Evolutionary conservation across 2,329 filamentous ascomycete species (phyloP), one percentile per base, ranked within the genome.

Genomic region (Penicillium hordei): DNA sequence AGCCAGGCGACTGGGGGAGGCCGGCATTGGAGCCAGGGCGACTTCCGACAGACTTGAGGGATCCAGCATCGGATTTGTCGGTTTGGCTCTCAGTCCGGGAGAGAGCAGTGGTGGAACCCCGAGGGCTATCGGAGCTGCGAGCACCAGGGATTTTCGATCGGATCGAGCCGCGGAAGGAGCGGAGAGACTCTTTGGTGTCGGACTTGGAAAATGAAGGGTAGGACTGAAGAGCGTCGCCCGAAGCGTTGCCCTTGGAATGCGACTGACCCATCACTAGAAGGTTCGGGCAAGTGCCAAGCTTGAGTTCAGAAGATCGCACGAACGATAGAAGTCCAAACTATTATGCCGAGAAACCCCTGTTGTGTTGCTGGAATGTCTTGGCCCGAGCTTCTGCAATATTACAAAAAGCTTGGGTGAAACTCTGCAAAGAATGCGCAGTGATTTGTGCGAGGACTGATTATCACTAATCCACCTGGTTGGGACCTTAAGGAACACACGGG

Each of bases 181-280:
- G 89, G 33, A 89, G 86, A 7, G 92, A 97, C 65, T 96, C 93
- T 74, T 93, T 93, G 29, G 93, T 97, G 72, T 97, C 93, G 56
- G 92, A 91, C 73, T 89, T 89, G 78, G 88, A 90, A 73, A 97
- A 93, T 29, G 93, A 96, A 29, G 93, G 93, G 75, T 94, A 96
- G 31, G 91, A 90, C 75, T 91, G 89, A 58, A 97, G 80, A 60
- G 84, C 81, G 38, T 89, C 86, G 63, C 76, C 75, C 51, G 82
- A 80, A 67, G 84, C 83, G 59, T 77, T 79, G 67, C 78, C 77
- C 70, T 81, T 81, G 66, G 79, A 81, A 72, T 80, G 79, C 70
- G 79, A 77, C 72, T 81, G 78, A 70, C 79, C 79, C 79, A 81
- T 81, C 59, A 64, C 73, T 67, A 68, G 65, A 70, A 67, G 62